phyloP scores from a whole-genome alignment of 352 stramenopile species.

The Elongisporangium anandrum region DNA sequence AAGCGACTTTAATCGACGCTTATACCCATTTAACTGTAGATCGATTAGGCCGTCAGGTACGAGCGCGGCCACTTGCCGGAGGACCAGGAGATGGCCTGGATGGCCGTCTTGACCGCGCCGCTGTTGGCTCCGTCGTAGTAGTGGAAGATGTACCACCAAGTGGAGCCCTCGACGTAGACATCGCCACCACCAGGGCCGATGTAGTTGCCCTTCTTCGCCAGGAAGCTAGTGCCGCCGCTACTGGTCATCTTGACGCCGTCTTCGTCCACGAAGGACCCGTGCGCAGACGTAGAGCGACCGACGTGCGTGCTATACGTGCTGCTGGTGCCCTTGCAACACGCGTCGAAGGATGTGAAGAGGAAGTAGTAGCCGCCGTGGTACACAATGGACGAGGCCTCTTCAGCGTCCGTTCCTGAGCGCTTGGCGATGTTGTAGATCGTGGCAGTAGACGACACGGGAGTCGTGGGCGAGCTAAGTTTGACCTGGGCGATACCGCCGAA shows the following conservation, averaged over 20 bases:
- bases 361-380: slow-evolving; percentile 35
- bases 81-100: too few species aligned
- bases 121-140: slow-evolving; percentile 64
- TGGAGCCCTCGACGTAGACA: slow-evolving; percentile 41
- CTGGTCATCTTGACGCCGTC: slow-evolving; percentile 24
- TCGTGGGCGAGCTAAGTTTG: slow-evolving; percentile 17
- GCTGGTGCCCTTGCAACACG: too few species aligned
- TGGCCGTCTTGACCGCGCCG: too few species aligned
- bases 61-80: too few species aligned
- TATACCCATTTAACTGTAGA: too few species aligned
- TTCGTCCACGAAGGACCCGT: slow-evolving; percentile 31
- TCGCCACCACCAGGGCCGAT: slow-evolving; percentile 44
- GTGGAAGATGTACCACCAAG: slow-evolving; percentile 36
- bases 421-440: slow-evolving; percentile 22
- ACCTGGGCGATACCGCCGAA: too few species aligned
- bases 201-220: slow-evolving; percentile 33
- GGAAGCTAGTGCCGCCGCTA: slow-evolving; percentile 36
- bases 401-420: too few species aligned
- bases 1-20: too few species aligned
- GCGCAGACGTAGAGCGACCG: slow-evolving; percentile 30
- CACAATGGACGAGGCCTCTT: slow-evolving; percentile 32
- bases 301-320: slow-evolving; percentile 44
- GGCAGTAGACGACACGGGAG: too few species aligned
- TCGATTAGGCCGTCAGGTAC: too few species aligned
- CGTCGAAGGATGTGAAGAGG: slow-evolving; percentile 36